Base-by-base conservation (phyloP, 2,329 filamentous ascomycete genomes). In the Colletotrichum magnum region DNA sequence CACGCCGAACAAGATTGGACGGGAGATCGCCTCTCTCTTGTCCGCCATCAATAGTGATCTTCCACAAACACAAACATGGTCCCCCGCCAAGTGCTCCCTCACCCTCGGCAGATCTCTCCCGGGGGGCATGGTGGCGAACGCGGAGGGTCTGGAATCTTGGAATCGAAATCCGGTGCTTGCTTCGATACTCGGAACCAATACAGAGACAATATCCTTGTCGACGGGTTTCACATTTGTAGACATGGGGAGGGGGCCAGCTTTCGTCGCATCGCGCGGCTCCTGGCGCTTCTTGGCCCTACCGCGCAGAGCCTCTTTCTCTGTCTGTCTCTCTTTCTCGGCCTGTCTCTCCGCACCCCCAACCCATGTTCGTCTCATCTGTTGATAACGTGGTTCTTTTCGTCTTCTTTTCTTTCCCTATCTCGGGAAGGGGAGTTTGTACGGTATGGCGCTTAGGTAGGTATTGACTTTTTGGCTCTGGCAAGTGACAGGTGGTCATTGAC, bases 341-440 rank as follows among this genome's bases (percentile, higher is more conserved):
- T 24, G 21, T 24, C 41, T 6, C 15, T 6, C 16, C 45, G 21
- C 21, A 3, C 36, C 56, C 36, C 21, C n/a, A n/a, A 41, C 67
- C 62, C 67, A 56, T 66, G 57, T 69, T 69, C 57, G 67, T 69
- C 62, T 69, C 62, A 69, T 69, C 10, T 57, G 24, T 26, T 43
- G 21, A 24, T 24, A 4, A 24, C 21, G 3, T 24, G 21, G 21
- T 2, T 2, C 21, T 24, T 24, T 24, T 24, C 3, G 3, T 24
- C 21, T 24, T 24, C 21, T 24, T 24, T 24, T 4, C 21, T 18
- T 18, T 18, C 18, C 18, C 18, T 18, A 18, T 18, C 18, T 18
- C 18, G 18, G 18, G 18, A 18, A 18, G 18, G 28, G 28, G 28
- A 32, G 28, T 43, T 43, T 43, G 12, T 43, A 13, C 41, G 12